phyloP scores from a whole-genome alignment of 805 yeast species.

The Ogataea zsoltii region DNA sequence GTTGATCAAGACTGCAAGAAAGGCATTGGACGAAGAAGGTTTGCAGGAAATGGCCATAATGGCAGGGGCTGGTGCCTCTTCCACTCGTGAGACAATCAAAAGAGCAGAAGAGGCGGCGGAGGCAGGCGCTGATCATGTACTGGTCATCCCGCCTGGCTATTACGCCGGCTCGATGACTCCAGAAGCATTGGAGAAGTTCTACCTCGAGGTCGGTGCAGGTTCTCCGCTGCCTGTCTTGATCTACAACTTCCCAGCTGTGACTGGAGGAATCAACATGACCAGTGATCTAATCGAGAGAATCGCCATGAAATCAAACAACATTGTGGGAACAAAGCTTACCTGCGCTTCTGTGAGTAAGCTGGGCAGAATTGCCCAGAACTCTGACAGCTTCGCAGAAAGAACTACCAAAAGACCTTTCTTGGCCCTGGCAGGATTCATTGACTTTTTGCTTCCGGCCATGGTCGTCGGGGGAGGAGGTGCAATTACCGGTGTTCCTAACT shows the following conservation, averaged over 20 bases:
- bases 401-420: slow-evolving; percentile 14
- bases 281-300: slow-evolving; percentile 16
- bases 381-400: slow-evolving; percentile 3
- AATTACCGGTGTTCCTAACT: slow-evolving; percentile 21
- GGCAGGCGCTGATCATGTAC: slow-evolving; percentile 38
- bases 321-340: slow-evolving; percentile 18
- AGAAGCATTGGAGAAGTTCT: slow-evolving; percentile 36
- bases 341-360: slow-evolving; percentile 20
- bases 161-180: slow-evolving; percentile 36
- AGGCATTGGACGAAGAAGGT: slow-evolving; percentile 35
- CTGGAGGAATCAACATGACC: slow-evolving; percentile 33
- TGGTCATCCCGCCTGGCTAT: slow-evolving; percentile 38
- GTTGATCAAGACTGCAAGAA: slow-evolving; percentile 31
- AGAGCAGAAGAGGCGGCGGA: slow-evolving; percentile 28
- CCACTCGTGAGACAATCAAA: slow-evolving; percentile 31
- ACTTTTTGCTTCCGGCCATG: slow-evolving; percentile 18
- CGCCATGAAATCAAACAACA: slow-evolving; percentile 11
- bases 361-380: slow-evolving; percentile 16
- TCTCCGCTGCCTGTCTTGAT: slow-evolving; percentile 38
- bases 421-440: slow-evolving; percentile 19
- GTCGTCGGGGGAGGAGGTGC: slow-evolving; percentile 20
- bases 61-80: slow-evolving; percentile 35
- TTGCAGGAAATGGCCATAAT: slow-evolving; percentile 30
- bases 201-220: slow-evolving; percentile 32
- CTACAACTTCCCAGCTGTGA: slow-evolving; percentile 40